Conservation (phyloP, 805 yeast species). For the Schizosaccharomyces octosporus region DNA sequence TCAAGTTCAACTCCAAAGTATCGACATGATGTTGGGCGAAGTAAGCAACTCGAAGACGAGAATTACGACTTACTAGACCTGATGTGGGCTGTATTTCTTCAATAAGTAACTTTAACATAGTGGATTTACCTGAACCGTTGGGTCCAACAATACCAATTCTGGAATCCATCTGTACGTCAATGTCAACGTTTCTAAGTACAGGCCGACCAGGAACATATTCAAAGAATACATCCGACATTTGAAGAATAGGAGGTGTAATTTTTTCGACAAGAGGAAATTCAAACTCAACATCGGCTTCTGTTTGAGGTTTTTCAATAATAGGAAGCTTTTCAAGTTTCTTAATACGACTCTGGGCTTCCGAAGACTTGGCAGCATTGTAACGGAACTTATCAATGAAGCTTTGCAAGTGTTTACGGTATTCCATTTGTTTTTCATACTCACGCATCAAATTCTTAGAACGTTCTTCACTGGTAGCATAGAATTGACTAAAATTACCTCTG, state of each 20-base stretch:
- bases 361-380: conserved; percentile 90
- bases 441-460: conserved; percentile 76
- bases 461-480: conserved; percentile 84
- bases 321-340: conserved; percentile 91
- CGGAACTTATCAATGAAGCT: conserved; percentile 85
- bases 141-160: conserved; percentile 96
- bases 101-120: conserved; percentile 65
- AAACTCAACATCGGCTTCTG: conserved; percentile 62
- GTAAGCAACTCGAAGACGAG: conserved; percentile 77
- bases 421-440: conserved; percentile 96
- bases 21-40: conserved; percentile 98
- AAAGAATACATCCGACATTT: conserved; percentile 62
- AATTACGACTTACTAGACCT: conserved; percentile 60
- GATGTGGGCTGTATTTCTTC: conserved; percentile 46
- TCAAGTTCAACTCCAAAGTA: conserved; percentile 65
- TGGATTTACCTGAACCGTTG: conserved; percentile 97
- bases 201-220: conserved; percentile 47
- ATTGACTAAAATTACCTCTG: conserved; percentile 71
- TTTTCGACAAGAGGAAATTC: conserved; percentile 88
- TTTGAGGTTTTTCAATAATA: conserved; percentile 76
- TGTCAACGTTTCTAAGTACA: conserved; percentile 49
- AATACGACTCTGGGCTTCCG: conserved; percentile 94
- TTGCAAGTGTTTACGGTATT: conserved; percentile 78
- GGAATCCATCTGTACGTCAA: conserved; percentile 80
- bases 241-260: conserved; percentile 80